phyloP scores from a whole-genome alignment of 306 rosid genomes.

The barrel medic (Medicago truncatula) region MtrunA17r5.0-ANR NC_053045.1:33706001-33706500 shows the following conservation, averaged over 20 bases:
- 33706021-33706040: slow-evolving; percentile 89
- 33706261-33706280: slow-evolving; percentile 11
- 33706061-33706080: slow-evolving; percentile 34
- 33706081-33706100: not conserved
- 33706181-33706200: slow-evolving; percentile 35
- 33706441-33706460: not conserved
- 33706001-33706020: slow-evolving; percentile 99
- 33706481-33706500: not conserved
- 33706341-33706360: not conserved
- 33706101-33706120: slow-evolving; percentile 16
- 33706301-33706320: not conserved
- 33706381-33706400: not conserved
- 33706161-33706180: slow-evolving; percentile 47
- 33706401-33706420: not conserved
- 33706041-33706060: slow-evolving; percentile 50
- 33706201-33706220: slow-evolving; percentile 42
- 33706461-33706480: not conserved
- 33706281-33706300: not conserved
- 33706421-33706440: slow-evolving; percentile 7
- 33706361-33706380: not conserved
- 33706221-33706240: slow-evolving; percentile 20
- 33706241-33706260: slow-evolving; percentile 21
- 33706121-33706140: slow-evolving; percentile 24
- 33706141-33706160: slow-evolving; percentile 28
- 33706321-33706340: not conserved